These are phyloP conservation scores for Rhynchospora breviuscula DNA, from an alignment of 176 grass and related monocot genomes.

Conservation along the genomic window DNA sequence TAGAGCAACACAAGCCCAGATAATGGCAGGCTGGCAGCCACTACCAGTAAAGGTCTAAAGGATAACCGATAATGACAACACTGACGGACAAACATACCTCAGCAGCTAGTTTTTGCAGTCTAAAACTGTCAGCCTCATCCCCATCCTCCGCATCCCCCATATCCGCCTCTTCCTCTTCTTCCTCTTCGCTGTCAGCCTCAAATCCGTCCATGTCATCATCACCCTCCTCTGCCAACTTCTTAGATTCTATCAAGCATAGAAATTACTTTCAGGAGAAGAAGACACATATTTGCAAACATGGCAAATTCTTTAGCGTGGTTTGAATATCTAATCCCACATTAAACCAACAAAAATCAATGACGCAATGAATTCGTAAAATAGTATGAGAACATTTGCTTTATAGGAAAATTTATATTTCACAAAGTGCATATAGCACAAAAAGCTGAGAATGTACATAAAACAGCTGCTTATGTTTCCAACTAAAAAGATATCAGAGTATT, in stretches of 20 bases:
- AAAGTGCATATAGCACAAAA: too few relatives aligned
- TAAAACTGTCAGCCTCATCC: constrained; percentile 60
- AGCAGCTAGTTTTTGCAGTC: constrained; percentile 62
- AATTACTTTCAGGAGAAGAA: constrained; percentile 2
- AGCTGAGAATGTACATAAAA: too few relatives aligned
- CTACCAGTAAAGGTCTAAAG: background rate
- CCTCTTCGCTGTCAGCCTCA: constrained; percentile 62
- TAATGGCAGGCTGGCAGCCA: background rate
- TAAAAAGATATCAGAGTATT: too few relatives aligned
- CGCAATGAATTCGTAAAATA: too few relatives aligned
- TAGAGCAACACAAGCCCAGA: background rate
- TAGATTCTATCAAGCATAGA: constrained; percentile 39
- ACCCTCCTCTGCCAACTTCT: constrained; percentile 44
- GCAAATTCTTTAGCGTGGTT: background rate
- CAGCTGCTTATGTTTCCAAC: too few relatives aligned
- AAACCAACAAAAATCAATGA: background rate
- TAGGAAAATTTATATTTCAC: too few relatives aligned
- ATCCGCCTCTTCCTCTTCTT: constrained; percentile 62
- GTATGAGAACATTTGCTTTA: too few relatives aligned
- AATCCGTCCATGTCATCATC: constrained; percentile 77
- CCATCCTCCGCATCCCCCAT: constrained; percentile 89
- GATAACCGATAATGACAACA: background rate
- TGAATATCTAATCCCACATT: background rate
- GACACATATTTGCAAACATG: background rate
- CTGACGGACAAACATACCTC: constrained; percentile 45